Base-by-base conservation (phyloP, 345 rosid species). In the Syzygium aromaticum region DNA sequence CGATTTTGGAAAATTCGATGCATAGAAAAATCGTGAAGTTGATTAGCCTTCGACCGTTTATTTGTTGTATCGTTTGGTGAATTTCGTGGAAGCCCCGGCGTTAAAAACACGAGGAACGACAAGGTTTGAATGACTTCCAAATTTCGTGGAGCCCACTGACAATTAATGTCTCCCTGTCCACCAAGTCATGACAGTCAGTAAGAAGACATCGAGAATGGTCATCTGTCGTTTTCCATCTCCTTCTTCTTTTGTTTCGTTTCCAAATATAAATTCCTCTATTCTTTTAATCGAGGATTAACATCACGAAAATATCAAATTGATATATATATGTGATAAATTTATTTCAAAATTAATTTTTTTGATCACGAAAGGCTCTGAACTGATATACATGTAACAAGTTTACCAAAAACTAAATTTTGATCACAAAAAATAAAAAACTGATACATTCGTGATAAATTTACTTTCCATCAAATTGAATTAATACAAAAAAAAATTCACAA, bases 261-360 rank as follows among this genome's bases (percentile, higher is more conserved):
- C 46, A 43, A 43, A 43, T 43, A 43, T 43, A 43, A 43, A 43
- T 43, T 43, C 46, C 46, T 43, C 6, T 43, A 5, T 43, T 43
- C 7, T 43, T 43, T 43, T 43, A 43, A 43, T 43, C 46, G 1
- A 5, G 7, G 46, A 1, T 5, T 43, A 43, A 43, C 6, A 43
- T 6, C 46, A 6, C 46, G 46, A 6, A 43, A 43, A 5, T 43
- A 7, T 43, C 46, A 43, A 43, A 43, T 43, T 6, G 46, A 43
- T 43, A 1, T 1, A 1, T 1, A 7, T 1, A 43, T 43, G 3
- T 6, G 1, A 43, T 43, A 43, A 43, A 43, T 6, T 43, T 43
- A 43, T 43, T 43, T 1, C 1, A 0, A 43, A 43, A 43, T 43
- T 43, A 43, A 43, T 43, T 43, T 43, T 43, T 40, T 40, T 40